Evolutionary conservation across 352 stramenopile species (phyloP).

Genomic region (Globisporangium abappressorium): DNA sequence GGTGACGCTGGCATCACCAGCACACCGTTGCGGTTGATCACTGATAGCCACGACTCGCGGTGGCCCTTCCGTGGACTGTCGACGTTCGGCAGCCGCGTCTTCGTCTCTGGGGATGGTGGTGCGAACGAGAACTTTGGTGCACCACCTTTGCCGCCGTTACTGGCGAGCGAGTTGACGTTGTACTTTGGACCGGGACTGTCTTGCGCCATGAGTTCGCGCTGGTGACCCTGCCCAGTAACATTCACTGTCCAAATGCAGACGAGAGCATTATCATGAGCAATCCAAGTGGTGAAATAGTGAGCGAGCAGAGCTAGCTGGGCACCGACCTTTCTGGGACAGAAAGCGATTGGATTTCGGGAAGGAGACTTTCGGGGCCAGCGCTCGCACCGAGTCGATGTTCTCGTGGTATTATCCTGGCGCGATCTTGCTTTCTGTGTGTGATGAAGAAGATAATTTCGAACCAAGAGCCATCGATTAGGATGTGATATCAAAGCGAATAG

Average conservation of each 20-base stretch:
- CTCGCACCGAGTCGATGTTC: conserved; percentile 62
- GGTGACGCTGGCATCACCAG: conserved; percentile 65
- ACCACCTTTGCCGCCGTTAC: conserved; percentile 51
- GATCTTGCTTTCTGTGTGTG: conserved; percentile 45
- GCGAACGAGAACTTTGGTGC: conserved; percentile 69
- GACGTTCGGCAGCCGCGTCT: conserved; percentile 52
- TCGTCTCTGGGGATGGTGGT: conserved; percentile 42
- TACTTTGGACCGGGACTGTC: conserved; percentile 85
- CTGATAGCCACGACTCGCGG: conserved; percentile 77
- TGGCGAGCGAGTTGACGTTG: conserved; percentile 56
- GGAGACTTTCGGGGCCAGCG: conserved; percentile 59
- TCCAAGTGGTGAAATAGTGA: background rate
- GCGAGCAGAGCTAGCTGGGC: background rate
- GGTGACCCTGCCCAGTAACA: conserved; percentile 56
- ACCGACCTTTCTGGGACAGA: conserved; percentile 73
- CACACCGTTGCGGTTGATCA: conserved; percentile 82
- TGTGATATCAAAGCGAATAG: background rate
- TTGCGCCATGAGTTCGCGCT: conserved; percentile 69
- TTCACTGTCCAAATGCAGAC: conserved; percentile 36
- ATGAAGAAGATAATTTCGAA: background rate
- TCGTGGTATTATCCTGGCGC: conserved; percentile 71
- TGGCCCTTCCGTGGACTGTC: conserved; percentile 51
- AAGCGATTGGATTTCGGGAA: conserved; percentile 81
- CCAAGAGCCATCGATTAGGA: background rate
- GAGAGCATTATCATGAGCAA: background rate